These are phyloP conservation scores for Martensiomyces pterosporus DNA, from an alignment of 192 early-diverging fungal species.

Conservation along the genomic window DNA sequence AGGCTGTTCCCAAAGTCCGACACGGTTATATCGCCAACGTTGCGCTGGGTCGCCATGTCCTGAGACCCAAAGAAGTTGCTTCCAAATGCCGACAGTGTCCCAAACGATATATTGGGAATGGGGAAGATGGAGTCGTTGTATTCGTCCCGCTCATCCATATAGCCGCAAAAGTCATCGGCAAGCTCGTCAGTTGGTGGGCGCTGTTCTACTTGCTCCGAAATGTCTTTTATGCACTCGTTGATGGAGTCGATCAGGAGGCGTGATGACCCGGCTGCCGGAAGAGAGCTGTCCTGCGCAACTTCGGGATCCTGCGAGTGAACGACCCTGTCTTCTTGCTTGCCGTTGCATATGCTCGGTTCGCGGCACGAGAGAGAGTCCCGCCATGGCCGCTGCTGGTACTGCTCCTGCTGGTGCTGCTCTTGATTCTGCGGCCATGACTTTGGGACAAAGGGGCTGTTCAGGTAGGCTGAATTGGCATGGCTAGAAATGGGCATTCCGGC, in stretches of 20 bases:
- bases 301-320: too few species aligned
- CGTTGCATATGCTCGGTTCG: too few species aligned
- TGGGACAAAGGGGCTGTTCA: slow-evolving; percentile 5
- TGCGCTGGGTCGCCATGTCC: slow-evolving; percentile 18
- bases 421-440: slow-evolving; percentile 4
- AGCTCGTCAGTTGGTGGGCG: background rate
- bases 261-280: too few species aligned
- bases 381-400: slow-evolving; percentile 1
- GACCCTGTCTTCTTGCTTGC: too few species aligned
- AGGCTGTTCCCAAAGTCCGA: slow-evolving; percentile 36
- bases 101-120: slow-evolving; percentile 16
- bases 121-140: slow-evolving; percentile 2
- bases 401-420: background rate
- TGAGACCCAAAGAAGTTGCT: slow-evolving; percentile 43
- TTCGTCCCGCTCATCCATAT: slow-evolving; percentile 23
- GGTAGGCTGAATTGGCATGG: slow-evolving; percentile 7
- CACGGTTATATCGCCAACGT: slow-evolving; percentile 32
- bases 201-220: too few species aligned
- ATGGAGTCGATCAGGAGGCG: too few species aligned
- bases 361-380: too few species aligned
- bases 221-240: too few species aligned
- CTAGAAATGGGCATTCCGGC: background rate
- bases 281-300: too few species aligned
- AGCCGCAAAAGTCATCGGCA: slow-evolving; percentile 29
- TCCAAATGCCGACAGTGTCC: slow-evolving; percentile 24